Percentiles rank a stretch among this genome's conserved stretches.
These are phyloP conservation scores for Lomentospora prolificans DNA, from an alignment of 2,329 filamentous ascomycete genomes.

Conservation along the genomic window DNA sequence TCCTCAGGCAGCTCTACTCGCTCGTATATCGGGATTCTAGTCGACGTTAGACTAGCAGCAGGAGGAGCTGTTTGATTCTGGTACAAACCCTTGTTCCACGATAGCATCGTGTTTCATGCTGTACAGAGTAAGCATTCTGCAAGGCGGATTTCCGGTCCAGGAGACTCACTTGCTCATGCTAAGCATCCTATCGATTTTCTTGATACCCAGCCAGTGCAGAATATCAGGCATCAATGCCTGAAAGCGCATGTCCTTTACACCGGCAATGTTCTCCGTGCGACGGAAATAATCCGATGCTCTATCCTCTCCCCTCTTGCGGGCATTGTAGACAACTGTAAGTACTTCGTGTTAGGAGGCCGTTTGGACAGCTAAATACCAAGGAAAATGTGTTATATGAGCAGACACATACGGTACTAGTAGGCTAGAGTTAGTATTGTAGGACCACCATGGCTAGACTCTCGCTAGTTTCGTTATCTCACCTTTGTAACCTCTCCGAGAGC, in stretches of 20 bases:
- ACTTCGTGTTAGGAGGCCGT: not conserved
- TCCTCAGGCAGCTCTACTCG: slow-evolving; percentile 86
- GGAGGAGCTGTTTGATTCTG: not conserved
- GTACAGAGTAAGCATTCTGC: slow-evolving; percentile 12
- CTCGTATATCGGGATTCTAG: slow-evolving; percentile 74
- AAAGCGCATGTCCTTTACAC: slow-evolving; percentile 95
- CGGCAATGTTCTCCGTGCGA: slow-evolving; percentile 95
- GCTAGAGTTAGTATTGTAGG: not conserved
- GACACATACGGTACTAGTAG: slow-evolving; percentile 15
- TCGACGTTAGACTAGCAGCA: slow-evolving; percentile 15
- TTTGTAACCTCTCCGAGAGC: slow-evolving; percentile 94
- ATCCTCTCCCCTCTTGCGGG: slow-evolving; percentile 68
- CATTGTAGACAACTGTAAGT: slow-evolving; percentile 57
- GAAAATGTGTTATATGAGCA: no score
- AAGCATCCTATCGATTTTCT: slow-evolving; percentile 96
- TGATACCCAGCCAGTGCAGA: slow-evolving; percentile 94
- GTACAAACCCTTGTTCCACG: slow-evolving; percentile 61
- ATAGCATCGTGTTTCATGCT: slow-evolving; percentile 90
- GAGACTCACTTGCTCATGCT: slow-evolving; percentile 84
- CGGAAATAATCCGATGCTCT: slow-evolving; percentile 89
- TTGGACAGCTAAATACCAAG: not conserved
- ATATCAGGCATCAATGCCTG: slow-evolving; percentile 98
- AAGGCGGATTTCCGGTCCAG: not conserved
- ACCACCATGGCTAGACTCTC: not conserved
- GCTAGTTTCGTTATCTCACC: slow-evolving; percentile 41